Evolutionary conservation across 352 stramenopile species (phyloP), one percentile per base, ranked within the genome.

Genomic region (Globisporangium nodosum): DNA sequence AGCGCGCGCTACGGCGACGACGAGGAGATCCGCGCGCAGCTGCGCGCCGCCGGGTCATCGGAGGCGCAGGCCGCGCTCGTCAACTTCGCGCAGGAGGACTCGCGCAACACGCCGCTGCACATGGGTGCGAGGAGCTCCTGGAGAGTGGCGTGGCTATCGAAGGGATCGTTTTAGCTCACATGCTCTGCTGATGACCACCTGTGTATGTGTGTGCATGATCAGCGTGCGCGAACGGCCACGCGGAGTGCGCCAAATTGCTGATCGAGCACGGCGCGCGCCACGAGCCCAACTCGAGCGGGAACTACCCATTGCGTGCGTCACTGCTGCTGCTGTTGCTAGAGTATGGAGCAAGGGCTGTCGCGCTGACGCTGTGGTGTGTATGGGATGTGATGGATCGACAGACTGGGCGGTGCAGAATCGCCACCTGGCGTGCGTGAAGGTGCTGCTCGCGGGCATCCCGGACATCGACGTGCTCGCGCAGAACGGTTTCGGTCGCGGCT

Each of bases 361-460:
- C 54, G 8, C 20, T 52, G 13, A 51, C 27, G 15, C 37, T 24
- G 0, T 13, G 43, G 12, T 16, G 3, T 52, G 33, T 30, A 3
- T 60, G 9, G 48, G 6, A 3, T 43, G 2, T 11, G 33, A 30
- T n/a, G 18, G 15, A 15, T 6, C 43, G 60, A 46, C 57, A 90
- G 85, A 96, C 56, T 96, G 86, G 86, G 82, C 86, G 1, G 82
- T 96, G 52, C 86, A 94, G 65, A 96, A 96, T 66, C 88, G 84
- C 21, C 86, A 94, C 63, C 62, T 90, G n/a, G 73, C 74, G 51
- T 74, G 89, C 7, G 81, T 94, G 27, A 92, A 91, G 68, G 31
- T 86, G 16, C 54, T 96, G 33, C 67, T 96, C 18, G 69, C 85
- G 5, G 67, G 71, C 8, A 73, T 92, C 11, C 33, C 68, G 3